Percentiles rank a stretch among this genome's conserved stretches.
Evolutionary conservation across 2,329 filamentous ascomycete species (phyloP).

Genomic region (Stagonosporopsis chrysanthemi): DNA sequence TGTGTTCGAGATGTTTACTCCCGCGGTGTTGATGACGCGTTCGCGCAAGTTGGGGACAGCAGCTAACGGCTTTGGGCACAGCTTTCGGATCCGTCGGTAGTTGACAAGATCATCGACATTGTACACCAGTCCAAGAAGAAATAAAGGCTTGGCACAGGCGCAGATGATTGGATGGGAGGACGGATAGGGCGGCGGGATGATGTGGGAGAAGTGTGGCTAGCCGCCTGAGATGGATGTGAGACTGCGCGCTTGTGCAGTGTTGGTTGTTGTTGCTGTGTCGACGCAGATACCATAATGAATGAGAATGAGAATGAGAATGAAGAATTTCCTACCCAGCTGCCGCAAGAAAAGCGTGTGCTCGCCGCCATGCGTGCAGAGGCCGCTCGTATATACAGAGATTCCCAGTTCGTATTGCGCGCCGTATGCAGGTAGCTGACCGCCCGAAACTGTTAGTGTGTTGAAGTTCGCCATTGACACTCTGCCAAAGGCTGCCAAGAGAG

Average conservation of each 20-base stretch:
- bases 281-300: conserved; percentile 11
- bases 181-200: neutral
- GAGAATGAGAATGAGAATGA: too few relatives aligned
- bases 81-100: conserved; percentile 88
- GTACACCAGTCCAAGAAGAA: conserved; percentile 70
- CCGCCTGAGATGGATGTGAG: conserved; percentile 12
- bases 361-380: neutral
- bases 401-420: conserved; percentile 2
- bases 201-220: neutral
- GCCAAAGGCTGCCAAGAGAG: conserved; percentile 5
- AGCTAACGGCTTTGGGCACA: conserved; percentile 52
- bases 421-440: conserved; percentile 9
- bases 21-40: conserved; percentile 38
- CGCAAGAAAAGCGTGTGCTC: neutral
- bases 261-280: conserved; percentile 6
- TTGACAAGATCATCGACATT: conserved; percentile 84
- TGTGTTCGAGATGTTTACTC: conserved; percentile 5
- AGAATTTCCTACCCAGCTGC: too few relatives aligned
- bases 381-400: neutral
- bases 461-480: too few relatives aligned
- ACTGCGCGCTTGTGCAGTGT: conserved; percentile 2
- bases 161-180: conserved; percentile 7
- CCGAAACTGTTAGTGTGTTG: conserved; percentile 19
- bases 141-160: conserved; percentile 33
- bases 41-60: conserved; percentile 13